Percentiles rank a stretch among this genome's conserved stretches.
Conservation (phyloP, 345 rosid genomes). For the Physaria fendleri region DNA sequence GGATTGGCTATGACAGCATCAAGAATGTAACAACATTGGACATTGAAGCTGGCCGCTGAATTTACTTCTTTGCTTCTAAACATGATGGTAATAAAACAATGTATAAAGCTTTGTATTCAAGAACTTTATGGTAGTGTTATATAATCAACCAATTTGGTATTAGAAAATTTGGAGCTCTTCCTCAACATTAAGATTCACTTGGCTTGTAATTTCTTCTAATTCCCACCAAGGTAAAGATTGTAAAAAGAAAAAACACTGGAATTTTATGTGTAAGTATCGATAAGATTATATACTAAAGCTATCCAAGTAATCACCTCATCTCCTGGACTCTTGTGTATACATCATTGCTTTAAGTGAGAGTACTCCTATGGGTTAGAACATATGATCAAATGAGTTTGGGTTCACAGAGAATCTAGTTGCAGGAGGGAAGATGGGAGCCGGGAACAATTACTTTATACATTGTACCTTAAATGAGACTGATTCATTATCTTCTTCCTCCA, state of each 20-base stretch:
- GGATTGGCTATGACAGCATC: conserved; percentile 10
- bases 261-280: not conserved
- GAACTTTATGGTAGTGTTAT: too few species aligned
- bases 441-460: conserved; percentile 8
- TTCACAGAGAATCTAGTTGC: too few species aligned
- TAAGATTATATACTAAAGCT: conserved; percentile 3
- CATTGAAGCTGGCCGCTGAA: too few species aligned
- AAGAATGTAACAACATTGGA: not conserved
- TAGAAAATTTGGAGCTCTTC: too few species aligned
- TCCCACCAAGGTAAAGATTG: too few species aligned
- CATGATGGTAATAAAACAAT: too few species aligned
- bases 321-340: too few species aligned
- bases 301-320: not conserved
- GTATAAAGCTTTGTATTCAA: too few species aligned
- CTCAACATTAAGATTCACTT: too few species aligned
- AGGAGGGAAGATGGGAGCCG: not conserved
- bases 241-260: not conserved
- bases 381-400: conserved; percentile 6
- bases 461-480: not conserved
- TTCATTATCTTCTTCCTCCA: not conserved
- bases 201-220: too few species aligned
- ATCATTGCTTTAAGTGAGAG: conserved; percentile 14
- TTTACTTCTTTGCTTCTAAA: too few species aligned
- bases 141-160: too few species aligned
- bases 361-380: not conserved